A percentile compares a stretch with the other conserved stretches of the same genome.
Conservation (phyloP, 352 stramenopile genomes). For the Phytophthora tentaculata region DNA sequence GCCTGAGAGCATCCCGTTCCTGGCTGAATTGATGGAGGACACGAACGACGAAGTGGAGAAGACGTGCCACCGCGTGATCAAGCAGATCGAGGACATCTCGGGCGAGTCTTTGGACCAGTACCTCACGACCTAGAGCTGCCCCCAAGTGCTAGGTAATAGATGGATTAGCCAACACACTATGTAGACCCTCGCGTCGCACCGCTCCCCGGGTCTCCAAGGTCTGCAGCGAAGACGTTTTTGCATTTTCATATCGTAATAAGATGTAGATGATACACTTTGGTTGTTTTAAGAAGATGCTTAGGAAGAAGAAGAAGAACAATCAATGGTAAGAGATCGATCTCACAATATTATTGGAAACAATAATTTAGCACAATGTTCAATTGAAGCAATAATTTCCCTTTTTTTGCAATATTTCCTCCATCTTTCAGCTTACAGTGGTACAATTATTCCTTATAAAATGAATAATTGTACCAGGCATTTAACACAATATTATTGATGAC, state of each 20-base stretch:
- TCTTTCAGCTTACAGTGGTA: too few relatives aligned
- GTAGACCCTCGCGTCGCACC: constrained; percentile 25
- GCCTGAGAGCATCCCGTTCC: constrained; percentile 89
- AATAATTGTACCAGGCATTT: too few relatives aligned
- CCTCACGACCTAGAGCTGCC: constrained; percentile 59
- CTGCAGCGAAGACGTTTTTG: constrained; percentile 28
- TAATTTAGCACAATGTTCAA: too few relatives aligned
- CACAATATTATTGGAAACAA: too few relatives aligned
- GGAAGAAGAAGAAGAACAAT: too few relatives aligned
- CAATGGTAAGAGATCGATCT: too few relatives aligned
- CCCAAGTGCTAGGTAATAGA: constrained; percentile 27
- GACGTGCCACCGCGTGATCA: constrained; percentile 89
- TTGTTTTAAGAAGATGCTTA: too few relatives aligned
- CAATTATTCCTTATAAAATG: too few relatives aligned
- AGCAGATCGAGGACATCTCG: constrained; percentile 91
- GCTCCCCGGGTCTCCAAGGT: neutral
- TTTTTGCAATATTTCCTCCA: too few relatives aligned
- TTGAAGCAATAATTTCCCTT: too few relatives aligned
- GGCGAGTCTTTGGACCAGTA: constrained; percentile 91
- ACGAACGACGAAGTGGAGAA: constrained; percentile 83
- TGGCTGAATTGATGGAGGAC: constrained; percentile 90
- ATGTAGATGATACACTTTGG: constrained; percentile 33
- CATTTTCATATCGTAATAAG: constrained; percentile 40
- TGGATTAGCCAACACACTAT: constrained; percentile 37
- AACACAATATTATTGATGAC: too few relatives aligned